A percentile compares a stretch with the other conserved stretches of the same genome.
phyloP scores from a whole-genome alignment of 2,329 filamentous ascomycete species.

The Grosmannia serpens region DNA sequence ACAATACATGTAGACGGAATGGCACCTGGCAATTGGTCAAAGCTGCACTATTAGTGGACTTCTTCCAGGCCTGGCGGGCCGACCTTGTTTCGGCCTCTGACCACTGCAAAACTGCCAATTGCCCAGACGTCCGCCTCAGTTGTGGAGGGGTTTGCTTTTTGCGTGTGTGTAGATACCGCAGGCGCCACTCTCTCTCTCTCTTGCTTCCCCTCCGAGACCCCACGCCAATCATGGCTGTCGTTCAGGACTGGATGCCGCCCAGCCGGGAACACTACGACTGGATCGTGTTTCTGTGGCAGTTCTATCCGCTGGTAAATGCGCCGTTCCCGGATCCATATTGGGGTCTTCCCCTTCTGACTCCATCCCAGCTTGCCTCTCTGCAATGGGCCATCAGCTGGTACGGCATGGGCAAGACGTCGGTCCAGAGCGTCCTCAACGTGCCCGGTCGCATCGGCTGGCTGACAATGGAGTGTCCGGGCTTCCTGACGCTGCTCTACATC shows the following conservation, averaged over 20 bases:
- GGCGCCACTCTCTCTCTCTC: too few relatives aligned
- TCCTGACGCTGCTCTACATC: constrained; percentile 67
- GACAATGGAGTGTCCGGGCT: constrained; percentile 74
- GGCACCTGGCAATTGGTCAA: too few relatives aligned
- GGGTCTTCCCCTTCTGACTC: too few relatives aligned
- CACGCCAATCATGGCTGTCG: constrained; percentile 28
- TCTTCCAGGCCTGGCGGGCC: too few relatives aligned
- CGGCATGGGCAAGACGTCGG: constrained; percentile 86
- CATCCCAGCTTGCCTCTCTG: constrained; percentile 48
- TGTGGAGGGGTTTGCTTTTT: too few relatives aligned
- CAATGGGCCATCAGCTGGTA: constrained; percentile 78
- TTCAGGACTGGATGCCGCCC: constrained; percentile 46
- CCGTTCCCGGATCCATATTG: background rate
- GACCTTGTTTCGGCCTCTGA: too few relatives aligned
- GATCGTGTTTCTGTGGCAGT: constrained; percentile 40
- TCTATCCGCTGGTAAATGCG: constrained; percentile 38
- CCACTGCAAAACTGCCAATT: too few relatives aligned
- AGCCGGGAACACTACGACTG: constrained; percentile 45
- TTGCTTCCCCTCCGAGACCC: background rate
- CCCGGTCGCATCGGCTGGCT: constrained; percentile 81
- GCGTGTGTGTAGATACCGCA: too few relatives aligned
- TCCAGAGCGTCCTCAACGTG: constrained; percentile 64
- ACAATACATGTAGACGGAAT: too few relatives aligned
- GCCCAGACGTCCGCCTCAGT: too few relatives aligned
- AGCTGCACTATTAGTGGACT: too few relatives aligned